These are phyloP conservation scores for Flueggea neowawraea DNA, from an alignment of 441 rosid species.

Conservation along the genomic window DNA sequence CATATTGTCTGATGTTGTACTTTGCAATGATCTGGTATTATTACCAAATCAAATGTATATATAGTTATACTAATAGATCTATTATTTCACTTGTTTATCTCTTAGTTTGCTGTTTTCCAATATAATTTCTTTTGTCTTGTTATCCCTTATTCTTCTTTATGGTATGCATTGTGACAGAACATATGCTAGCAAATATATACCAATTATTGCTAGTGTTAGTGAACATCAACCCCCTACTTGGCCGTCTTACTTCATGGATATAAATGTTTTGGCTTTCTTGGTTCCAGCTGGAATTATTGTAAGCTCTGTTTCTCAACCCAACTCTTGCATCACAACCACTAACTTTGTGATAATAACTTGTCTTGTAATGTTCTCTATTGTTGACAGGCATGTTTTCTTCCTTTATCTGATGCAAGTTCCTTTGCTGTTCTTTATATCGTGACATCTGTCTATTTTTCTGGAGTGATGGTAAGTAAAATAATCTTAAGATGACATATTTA, in stretches of 20 bases:
- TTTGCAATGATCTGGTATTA: too few species aligned
- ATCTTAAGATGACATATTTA: slow-evolving; percentile 2
- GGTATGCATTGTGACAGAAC: slow-evolving; percentile 51
- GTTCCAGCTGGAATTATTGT: slow-evolving; percentile 99
- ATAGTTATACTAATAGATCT: too few species aligned
- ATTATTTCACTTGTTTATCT: too few species aligned
- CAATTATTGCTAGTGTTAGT: slow-evolving; percentile 99
- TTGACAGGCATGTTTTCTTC: slow-evolving; percentile 94
- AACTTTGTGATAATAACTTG: slow-evolving; percentile 2
- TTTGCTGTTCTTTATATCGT: slow-evolving; percentile 88
- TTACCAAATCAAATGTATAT: not conserved
- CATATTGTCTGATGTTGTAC: too few species aligned
- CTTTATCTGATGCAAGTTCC: slow-evolving; percentile 98
- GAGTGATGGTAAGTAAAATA: slow-evolving; percentile 83
- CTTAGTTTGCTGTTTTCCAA: not conserved
- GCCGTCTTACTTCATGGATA: slow-evolving; percentile 99
- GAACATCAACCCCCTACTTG: slow-evolving; percentile 99
- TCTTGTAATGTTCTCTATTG: slow-evolving; percentile 17
- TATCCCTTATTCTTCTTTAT: not conserved
- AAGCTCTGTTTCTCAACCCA: slow-evolving; percentile 28
- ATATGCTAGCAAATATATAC: slow-evolving; percentile 99
- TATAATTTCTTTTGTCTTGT: not conserved
- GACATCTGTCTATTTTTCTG: slow-evolving; percentile 96
- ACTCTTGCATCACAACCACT: slow-evolving; percentile 7
- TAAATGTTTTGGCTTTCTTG: slow-evolving; percentile 98